Percentiles rank a stretch among this genome's conserved stretches.
phyloP scores from a whole-genome alignment of 805 yeast genomes.

The Cyberlindnera galapagoensis region DNA sequence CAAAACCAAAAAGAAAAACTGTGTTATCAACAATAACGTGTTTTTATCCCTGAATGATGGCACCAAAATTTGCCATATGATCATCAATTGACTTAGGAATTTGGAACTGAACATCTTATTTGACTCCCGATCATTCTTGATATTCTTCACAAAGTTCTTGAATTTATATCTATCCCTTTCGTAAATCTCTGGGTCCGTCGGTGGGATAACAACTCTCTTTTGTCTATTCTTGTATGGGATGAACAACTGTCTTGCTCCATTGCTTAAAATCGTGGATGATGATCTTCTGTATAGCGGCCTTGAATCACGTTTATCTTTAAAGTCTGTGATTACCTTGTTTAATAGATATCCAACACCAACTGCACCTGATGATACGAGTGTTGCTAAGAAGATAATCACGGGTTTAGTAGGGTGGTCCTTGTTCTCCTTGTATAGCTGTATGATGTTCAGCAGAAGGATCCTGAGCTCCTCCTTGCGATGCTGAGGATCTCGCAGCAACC shows the following conservation, averaged over 20 bases:
- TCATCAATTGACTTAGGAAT: slow-evolving; percentile 64
- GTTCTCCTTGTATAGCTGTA: slow-evolving; percentile 23
- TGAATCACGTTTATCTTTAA: slow-evolving; percentile 23
- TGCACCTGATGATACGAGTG: slow-evolving; percentile 20
- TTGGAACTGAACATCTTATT: slow-evolving; percentile 43
- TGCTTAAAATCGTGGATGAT: slow-evolving; percentile 23
- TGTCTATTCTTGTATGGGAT: slow-evolving; percentile 24
- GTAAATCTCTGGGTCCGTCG: slow-evolving; percentile 24
- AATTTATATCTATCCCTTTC: slow-evolving; percentile 23
- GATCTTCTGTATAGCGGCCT: slow-evolving; percentile 24
- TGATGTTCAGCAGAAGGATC: slow-evolving; percentile 16
- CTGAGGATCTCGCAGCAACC: slow-evolving; percentile 13
- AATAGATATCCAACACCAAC: slow-evolving; percentile 16
- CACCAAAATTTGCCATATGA: slow-evolving; percentile 76
- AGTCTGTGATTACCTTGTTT: slow-evolving; percentile 23
- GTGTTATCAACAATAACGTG: slow-evolving; percentile 57
- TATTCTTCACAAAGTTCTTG: slow-evolving; percentile 23
- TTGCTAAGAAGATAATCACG: slow-evolving; percentile 22
- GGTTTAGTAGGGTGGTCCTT: slow-evolving; percentile 22
- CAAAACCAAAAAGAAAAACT: slow-evolving; percentile 65
- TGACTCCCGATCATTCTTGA: slow-evolving; percentile 16
- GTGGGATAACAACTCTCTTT: slow-evolving; percentile 22
- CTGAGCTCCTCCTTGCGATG: slow-evolving; percentile 17
- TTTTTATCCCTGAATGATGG: slow-evolving; percentile 68
- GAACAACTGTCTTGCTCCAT: slow-evolving; percentile 26